These are phyloP conservation scores for Mycena epipterygia DNA, from an alignment of 768 basidiomycete genomes.

Conservation along the genomic window DNA sequence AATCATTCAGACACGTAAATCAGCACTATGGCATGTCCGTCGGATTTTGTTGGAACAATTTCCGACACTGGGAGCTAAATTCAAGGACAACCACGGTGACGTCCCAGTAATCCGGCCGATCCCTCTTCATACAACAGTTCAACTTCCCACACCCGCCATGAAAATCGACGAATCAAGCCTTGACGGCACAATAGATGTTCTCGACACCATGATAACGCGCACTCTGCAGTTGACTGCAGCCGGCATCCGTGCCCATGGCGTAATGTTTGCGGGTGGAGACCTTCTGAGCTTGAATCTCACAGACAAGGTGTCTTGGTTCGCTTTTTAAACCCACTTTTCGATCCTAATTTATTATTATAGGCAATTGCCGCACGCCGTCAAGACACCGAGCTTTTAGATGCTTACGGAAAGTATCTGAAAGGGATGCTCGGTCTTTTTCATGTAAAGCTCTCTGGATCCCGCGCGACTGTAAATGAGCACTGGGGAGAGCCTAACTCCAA, in stretches of 20 bases:
- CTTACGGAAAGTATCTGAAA: slow-evolving; percentile 33
- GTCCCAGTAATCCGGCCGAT: slow-evolving; percentile 20
- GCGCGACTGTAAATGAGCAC: slow-evolving; percentile 39
- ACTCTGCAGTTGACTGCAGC: slow-evolving; percentile 10
- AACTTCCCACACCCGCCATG: slow-evolving; percentile 18
- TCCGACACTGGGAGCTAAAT: not conserved
- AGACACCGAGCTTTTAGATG: slow-evolving; percentile 37
- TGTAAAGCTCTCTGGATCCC: slow-evolving; percentile 38
- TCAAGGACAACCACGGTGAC: not conserved
- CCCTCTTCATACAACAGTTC: slow-evolving; percentile 34
- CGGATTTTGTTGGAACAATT: slow-evolving; percentile 1
- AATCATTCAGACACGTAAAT: not conserved
- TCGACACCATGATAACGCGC: slow-evolving; percentile 10
- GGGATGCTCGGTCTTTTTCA: slow-evolving; percentile 43
- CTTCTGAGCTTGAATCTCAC: slow-evolving; percentile 19
- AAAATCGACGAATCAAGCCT: not conserved
- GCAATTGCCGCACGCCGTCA: slow-evolving; percentile 38
- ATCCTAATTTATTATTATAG: slow-evolving; percentile 1
- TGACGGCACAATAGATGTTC: slow-evolving; percentile 29
- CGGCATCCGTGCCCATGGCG: slow-evolving; percentile 22
- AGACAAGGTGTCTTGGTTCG: slow-evolving; percentile 11
- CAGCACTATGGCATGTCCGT: not conserved
- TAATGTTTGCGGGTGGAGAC: slow-evolving; percentile 30
- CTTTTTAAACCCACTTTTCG: not conserved
- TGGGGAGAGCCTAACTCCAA: slow-evolving; percentile 44